Base-by-base conservation (phyloP, 345 rosid species). In the Arabis hirsuta region DNA sequence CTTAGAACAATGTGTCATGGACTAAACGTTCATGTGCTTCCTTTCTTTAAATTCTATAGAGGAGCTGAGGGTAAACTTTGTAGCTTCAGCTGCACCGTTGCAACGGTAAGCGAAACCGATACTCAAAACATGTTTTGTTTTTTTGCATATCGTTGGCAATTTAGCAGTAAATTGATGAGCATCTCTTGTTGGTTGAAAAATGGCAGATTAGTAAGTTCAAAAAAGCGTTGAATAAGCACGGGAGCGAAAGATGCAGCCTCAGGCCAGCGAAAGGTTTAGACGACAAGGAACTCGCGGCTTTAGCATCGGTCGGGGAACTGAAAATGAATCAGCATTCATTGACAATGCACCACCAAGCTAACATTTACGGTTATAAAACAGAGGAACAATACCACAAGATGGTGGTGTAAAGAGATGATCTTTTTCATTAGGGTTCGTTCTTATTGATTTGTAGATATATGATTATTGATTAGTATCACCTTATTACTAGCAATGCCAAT, bases 11-110 rank as follows among this genome's bases (percentile, higher is more conserved):
- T 85, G 98, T 92, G 94, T 51, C 74, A 81, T 20, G 73, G 82
- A 29, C 92, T 92, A 54, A 67, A 83, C 57, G 67, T 89, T 69
- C 90, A 82, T 36, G 96, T 91, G 22, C 84, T 91, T 14, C 97
- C 97, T 11, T 89, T 91, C 80, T 91, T 91, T 6, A 81, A 86
- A 55, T 85, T 91, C 67, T 91, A 88, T 9, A 82, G 96, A 76
- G 94, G 96, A 26, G 75, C 90, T 1, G 81, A 85, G 34, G 97
- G 94, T 1, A 86, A 83, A 26, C 24, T 86, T 0, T 85, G 94
- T 62, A 92, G 97, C 76, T 92, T 89, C 63, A 87, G 92, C 84
- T 87, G 92, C 78, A 85, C 90, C 4, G 81, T 74, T 66, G 74
- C 87, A 12, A 88, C 92, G 0, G 92, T 88, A 67, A 80, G 86